Evolutionary conservation across 2,329 filamentous ascomycete species (phyloP).

Genomic region (Xylaria sp.): DNA sequence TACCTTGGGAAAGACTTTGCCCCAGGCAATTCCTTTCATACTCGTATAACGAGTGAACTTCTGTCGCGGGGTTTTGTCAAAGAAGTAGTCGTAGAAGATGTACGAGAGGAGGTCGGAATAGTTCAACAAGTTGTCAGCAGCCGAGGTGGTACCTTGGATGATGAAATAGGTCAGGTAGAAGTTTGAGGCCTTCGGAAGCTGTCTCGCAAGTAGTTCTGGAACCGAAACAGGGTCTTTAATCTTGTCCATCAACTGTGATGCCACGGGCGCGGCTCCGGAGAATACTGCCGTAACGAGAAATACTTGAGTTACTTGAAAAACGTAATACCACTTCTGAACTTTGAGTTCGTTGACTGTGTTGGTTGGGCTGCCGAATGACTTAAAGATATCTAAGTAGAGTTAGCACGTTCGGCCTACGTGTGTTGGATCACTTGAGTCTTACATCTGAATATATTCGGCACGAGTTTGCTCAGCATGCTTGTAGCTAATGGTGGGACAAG

Average conservation of each 20-base stretch:
- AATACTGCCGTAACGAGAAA: slow-evolving; percentile 81
- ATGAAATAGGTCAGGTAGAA: slow-evolving; percentile 81
- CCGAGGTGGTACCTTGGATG: slow-evolving; percentile 71
- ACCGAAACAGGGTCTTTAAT: slow-evolving; percentile 34
- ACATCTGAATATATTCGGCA: slow-evolving; percentile 77
- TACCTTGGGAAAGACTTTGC: slow-evolving; percentile 65
- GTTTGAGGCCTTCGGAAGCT: slow-evolving; percentile 71
- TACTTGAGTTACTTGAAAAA: slow-evolving; percentile 80
- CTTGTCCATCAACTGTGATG: slow-evolving; percentile 28
- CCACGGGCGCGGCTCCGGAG: slow-evolving; percentile 54
- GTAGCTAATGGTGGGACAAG: slow-evolving; percentile 79
- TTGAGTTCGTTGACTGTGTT: slow-evolving; percentile 72
- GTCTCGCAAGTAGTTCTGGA: slow-evolving; percentile 59
- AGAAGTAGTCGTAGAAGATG: slow-evolving; percentile 63
- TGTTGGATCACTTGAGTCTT: slow-evolving; percentile 33
- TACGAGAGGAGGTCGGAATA: slow-evolving; percentile 62
- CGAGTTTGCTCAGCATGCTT: slow-evolving; percentile 78
- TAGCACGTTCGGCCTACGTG: not conserved
- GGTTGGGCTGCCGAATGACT: slow-evolving; percentile 71
- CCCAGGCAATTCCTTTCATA: slow-evolving; percentile 66
- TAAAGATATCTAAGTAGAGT: slow-evolving; percentile 61
- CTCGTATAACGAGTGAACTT: slow-evolving; percentile 67
- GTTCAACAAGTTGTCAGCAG: slow-evolving; percentile 68
- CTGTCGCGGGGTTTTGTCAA: slow-evolving; percentile 72
- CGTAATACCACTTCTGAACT: slow-evolving; percentile 79